Conservation (phyloP, 768 basidiomycete genomes). For the Termitomyces sp. region DNA sequence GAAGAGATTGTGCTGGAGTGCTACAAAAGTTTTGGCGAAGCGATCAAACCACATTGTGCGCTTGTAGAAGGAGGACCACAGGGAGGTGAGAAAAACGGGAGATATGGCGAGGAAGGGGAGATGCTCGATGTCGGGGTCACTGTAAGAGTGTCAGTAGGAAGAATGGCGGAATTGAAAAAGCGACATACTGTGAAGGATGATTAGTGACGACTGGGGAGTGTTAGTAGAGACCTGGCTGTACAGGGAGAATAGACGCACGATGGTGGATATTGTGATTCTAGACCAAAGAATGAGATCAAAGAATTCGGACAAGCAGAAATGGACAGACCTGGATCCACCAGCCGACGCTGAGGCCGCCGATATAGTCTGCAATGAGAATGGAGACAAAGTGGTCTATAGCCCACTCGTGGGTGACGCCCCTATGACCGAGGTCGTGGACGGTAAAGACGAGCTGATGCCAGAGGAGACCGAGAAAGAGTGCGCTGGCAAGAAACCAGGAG, state of each 20-base stretch:
- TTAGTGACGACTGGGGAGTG: slow-evolving; percentile 81
- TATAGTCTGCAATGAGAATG: slow-evolving; percentile 77
- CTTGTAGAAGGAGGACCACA: slow-evolving; percentile 96
- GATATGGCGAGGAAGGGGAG: slow-evolving; percentile 95
- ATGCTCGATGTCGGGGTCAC: slow-evolving; percentile 83
- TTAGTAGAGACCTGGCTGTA: slow-evolving; percentile 9
- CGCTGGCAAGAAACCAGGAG: slow-evolving; percentile 69
- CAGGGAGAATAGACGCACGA: slow-evolving; percentile 6
- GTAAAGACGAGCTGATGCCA: slow-evolving; percentile 96
- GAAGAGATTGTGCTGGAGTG: slow-evolving; percentile 88
- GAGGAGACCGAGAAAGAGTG: slow-evolving; percentile 78
- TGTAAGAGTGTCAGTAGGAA: slow-evolving; percentile 23
- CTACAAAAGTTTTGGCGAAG: slow-evolving; percentile 60
- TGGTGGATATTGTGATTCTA: slow-evolving; percentile 66
- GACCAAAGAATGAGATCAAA: slow-evolving; percentile 7
- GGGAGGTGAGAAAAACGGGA: slow-evolving; percentile 75
- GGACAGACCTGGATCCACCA: slow-evolving; percentile 96
- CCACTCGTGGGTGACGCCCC: slow-evolving; percentile 91
- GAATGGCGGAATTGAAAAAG: not conserved
- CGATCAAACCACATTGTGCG: slow-evolving; percentile 78
- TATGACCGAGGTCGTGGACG: slow-evolving; percentile 94
- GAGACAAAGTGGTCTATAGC: slow-evolving; percentile 72
- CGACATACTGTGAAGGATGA: slow-evolving; percentile 85
- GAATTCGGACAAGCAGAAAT: not conserved
- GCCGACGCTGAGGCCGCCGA: slow-evolving; percentile 91